Evolutionary conservation across 75 land plant genomes (phyloP).

Genomic region (Adiantum capillusveneris): DNA sequence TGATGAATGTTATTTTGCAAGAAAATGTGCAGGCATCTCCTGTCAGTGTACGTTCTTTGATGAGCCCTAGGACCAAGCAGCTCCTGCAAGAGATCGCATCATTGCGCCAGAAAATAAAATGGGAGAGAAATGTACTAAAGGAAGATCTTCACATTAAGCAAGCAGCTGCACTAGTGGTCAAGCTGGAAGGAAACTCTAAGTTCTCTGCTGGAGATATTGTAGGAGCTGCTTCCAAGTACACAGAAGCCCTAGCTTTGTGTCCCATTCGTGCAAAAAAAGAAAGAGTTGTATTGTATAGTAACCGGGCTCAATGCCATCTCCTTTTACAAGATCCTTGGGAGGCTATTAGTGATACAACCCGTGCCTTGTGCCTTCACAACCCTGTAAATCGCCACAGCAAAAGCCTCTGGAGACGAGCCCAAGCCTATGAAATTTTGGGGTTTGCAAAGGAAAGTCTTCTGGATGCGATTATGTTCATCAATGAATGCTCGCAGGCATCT

Average conservation of each 20-base stretch:
- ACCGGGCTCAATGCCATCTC: constrained; percentile 91
- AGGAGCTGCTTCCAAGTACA: constrained; percentile 86
- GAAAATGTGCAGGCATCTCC: constrained; percentile 48
- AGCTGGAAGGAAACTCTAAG: constrained; percentile 88
- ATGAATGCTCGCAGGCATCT: constrained; percentile 83
- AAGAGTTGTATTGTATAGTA: constrained; percentile 86
- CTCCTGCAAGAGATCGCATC: constrained; percentile 59
- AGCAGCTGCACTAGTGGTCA: constrained; percentile 89
- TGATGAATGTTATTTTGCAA: constrained; percentile 55
- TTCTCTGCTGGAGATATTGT: constrained; percentile 89
- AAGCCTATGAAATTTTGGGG: constrained; percentile 94
- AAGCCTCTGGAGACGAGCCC: constrained; percentile 97
- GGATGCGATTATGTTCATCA: constrained; percentile 95
- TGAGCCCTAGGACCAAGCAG: constrained; percentile 43
- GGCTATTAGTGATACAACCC: constrained; percentile 93
- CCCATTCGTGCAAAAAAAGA: constrained; percentile 86
- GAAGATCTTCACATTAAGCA: constrained; percentile 97
- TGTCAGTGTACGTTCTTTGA: constrained; percentile 28
- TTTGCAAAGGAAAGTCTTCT: constrained; percentile 90
- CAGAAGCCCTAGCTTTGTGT: constrained; percentile 85
- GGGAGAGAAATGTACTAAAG: constrained; percentile 80
- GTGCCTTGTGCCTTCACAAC: constrained; percentile 84
- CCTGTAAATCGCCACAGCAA: constrained; percentile 92
- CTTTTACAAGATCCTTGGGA: constrained; percentile 70
- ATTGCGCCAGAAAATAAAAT: constrained; percentile 57